Conservation (phyloP, 2,329 filamentous ascomycete species). For the Sordariomycetes sp. region DNA sequence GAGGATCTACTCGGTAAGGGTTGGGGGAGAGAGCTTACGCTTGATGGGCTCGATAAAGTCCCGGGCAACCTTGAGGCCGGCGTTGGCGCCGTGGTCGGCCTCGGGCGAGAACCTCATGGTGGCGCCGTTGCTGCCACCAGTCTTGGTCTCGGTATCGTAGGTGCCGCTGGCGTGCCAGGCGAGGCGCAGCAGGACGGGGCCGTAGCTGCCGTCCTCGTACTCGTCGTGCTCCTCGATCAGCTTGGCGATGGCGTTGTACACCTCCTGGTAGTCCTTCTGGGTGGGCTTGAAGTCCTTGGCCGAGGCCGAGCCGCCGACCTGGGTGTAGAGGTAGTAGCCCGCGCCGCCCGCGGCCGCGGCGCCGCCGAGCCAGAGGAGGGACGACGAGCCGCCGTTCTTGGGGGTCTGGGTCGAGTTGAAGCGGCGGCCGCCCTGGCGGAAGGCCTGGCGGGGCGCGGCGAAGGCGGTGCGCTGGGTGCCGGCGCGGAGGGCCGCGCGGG, state of each 20-base stretch:
- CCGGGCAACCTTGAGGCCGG: conserved; percentile 74
- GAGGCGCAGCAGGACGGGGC: conserved; percentile 79
- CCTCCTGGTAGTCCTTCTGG: conserved; percentile 85
- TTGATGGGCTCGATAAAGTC: conserved; percentile 92
- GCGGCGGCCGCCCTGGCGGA: conserved; percentile 66
- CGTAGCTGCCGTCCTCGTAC: conserved; percentile 95
- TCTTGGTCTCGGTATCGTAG: conserved; percentile 77
- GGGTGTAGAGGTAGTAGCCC: conserved; percentile 55
- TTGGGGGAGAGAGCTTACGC: conserved; percentile 39
- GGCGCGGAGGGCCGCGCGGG: conserved; percentile 49
- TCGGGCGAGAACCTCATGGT: conserved; percentile 95
- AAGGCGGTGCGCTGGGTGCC: conserved; percentile 45
- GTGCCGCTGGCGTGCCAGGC: conserved; percentile 94
- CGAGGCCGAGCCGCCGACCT: conserved; percentile 36
- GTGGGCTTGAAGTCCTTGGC: conserved; percentile 58
- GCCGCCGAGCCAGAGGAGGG: conserved; percentile 47
- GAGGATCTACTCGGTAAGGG: not conserved
- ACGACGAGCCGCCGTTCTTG: conserved; percentile 34
- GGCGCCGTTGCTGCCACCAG: conserved; percentile 89
- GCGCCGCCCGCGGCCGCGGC: conserved; percentile 51
- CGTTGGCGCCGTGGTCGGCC: conserved; percentile 84
- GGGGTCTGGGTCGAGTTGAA: conserved; percentile 66
- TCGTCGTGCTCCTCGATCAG: conserved; percentile 80
- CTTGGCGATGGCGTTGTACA: conserved; percentile 79
- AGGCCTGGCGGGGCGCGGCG: conserved; percentile 48